These are phyloP conservation scores for Parathielavia hyrcaniae DNA, from an alignment of 495 filamentous ascomycete genomes.

Conservation along the genomic window DNA sequence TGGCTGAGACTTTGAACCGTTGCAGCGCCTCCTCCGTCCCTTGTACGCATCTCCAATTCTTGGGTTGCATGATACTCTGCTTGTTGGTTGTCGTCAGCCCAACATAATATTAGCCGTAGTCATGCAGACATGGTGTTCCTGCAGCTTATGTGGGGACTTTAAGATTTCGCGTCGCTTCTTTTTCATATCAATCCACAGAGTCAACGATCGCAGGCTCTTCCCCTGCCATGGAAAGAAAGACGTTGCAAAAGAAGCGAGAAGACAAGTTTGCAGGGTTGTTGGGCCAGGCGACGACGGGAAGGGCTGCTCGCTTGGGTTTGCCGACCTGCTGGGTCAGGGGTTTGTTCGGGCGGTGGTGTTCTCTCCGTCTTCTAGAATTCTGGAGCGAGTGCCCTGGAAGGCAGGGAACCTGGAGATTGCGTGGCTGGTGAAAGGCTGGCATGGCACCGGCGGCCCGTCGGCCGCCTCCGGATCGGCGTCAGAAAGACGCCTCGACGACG, in stretches of 20 bases:
- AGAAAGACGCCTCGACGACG: too few species aligned
- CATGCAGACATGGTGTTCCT: background rate
- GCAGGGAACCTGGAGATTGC: too few species aligned
- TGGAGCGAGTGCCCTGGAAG: too few species aligned
- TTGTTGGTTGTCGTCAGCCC: background rate
- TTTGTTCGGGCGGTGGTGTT: too few species aligned
- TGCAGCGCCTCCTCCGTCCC: background rate
- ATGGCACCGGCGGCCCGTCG: too few species aligned
- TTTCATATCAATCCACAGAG: too few species aligned
- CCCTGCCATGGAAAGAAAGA: background rate
- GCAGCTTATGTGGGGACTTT: background rate
- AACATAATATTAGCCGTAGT: slow-evolving; percentile 1
- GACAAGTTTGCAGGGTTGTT: background rate
- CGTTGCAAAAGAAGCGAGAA: background rate
- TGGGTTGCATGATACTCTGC: background rate
- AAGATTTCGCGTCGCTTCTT: too few species aligned
- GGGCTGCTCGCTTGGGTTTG: too few species aligned
- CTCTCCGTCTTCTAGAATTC: too few species aligned
- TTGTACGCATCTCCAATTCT: background rate
- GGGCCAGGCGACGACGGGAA: background rate
- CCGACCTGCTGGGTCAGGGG: too few species aligned
- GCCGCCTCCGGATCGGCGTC: too few species aligned
- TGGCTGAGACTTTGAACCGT: background rate
- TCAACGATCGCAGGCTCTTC: background rate
- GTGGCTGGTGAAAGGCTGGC: too few species aligned